Conservation (phyloP, 768 basidiomycete genomes). For the Megacollybia marginata region DNA sequence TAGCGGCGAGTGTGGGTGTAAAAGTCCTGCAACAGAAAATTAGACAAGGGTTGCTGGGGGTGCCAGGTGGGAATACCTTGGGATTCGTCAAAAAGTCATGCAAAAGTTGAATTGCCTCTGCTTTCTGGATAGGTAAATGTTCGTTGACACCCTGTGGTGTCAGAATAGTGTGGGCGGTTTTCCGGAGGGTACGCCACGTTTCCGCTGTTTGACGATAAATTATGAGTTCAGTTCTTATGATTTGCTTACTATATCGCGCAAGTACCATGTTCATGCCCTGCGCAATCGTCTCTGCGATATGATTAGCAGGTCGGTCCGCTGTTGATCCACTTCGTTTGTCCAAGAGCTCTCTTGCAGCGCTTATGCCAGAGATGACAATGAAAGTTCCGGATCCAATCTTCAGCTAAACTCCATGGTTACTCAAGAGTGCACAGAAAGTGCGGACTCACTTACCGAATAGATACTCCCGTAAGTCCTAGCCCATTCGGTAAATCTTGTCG, state of each 20-base stretch:
- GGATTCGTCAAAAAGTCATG: slow-evolving; percentile 21
- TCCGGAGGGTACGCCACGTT: slow-evolving; percentile 7
- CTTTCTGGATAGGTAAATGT: slow-evolving; percentile 7
- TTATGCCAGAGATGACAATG: slow-evolving; percentile 15
- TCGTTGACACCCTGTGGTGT: slow-evolving; percentile 10
- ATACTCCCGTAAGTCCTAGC: not conserved
- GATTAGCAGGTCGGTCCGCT: slow-evolving; percentile 15
- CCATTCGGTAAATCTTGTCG: not conserved
- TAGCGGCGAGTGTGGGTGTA: slow-evolving; percentile 10
- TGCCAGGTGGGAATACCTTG: slow-evolving; percentile 10
- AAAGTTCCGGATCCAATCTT: slow-evolving; percentile 14
- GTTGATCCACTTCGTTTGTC: slow-evolving; percentile 17
- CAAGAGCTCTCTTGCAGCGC: slow-evolving; percentile 17
- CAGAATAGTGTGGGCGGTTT: slow-evolving; percentile 11
- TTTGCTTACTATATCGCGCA: slow-evolving; percentile 3
- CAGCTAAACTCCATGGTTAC: slow-evolving; percentile 7
- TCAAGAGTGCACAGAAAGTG: too few relatives aligned
- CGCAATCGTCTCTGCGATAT: slow-evolving; percentile 12
- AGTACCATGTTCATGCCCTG: slow-evolving; percentile 11
- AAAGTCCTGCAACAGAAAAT: slow-evolving; percentile 4
- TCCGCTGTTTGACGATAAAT: slow-evolving; percentile 2
- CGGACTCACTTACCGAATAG: not conserved
- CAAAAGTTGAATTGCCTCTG: slow-evolving; percentile 17
- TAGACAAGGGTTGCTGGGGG: not conserved
- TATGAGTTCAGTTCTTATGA: not conserved